Evolutionary conservation across 805 yeast genomes (phyloP).

Genomic region (Cyberlindnera maritima): DNA sequence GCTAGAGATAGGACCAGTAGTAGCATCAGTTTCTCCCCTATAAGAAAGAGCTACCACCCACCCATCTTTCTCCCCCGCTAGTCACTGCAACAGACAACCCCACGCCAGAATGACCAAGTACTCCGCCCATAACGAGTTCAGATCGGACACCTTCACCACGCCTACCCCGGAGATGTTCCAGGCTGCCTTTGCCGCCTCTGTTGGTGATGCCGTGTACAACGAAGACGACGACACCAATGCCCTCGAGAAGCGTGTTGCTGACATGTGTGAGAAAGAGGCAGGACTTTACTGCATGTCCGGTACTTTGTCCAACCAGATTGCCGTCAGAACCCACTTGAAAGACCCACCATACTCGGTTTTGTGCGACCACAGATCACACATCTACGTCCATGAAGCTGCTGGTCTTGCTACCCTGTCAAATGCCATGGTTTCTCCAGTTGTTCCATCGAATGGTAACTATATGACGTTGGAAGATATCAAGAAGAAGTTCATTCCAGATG

Average conservation of each 20-base stretch:
- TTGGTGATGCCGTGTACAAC: conserved; percentile 87
- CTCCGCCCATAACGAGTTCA: conserved; percentile 45
- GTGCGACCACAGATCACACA: conserved; percentile 85
- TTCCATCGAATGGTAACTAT: conserved; percentile 72
- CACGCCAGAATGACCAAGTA: conserved; percentile 11
- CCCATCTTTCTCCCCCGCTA: too few species aligned
- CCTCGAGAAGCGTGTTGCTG: conserved; percentile 63
- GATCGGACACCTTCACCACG: conserved; percentile 88
- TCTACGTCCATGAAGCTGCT: conserved; percentile 83
- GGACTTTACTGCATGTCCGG: conserved; percentile 87
- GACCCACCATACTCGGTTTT: conserved; percentile 86
- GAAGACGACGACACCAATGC: conserved; percentile 73
- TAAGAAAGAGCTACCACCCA: too few species aligned
- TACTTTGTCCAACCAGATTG: conserved; percentile 87
- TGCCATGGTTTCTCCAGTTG: conserved; percentile 86
- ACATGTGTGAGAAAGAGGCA: conserved; percentile 73
- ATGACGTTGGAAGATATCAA: conserved; percentile 78
- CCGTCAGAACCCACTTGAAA: conserved; percentile 64
- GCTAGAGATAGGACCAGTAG: too few species aligned
- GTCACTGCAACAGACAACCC: background rate
- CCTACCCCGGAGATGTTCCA: conserved; percentile 75
- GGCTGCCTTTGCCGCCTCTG: conserved; percentile 53
- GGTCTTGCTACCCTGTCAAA: conserved; percentile 87
- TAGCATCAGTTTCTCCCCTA: too few species aligned
- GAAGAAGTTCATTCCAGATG: conserved; percentile 60